Percentiles rank a stretch among this genome's conserved stretches.
phyloP scores from a whole-genome alignment of 2,329 filamentous ascomycete species.

The Aspergillus jensenii region DNA sequence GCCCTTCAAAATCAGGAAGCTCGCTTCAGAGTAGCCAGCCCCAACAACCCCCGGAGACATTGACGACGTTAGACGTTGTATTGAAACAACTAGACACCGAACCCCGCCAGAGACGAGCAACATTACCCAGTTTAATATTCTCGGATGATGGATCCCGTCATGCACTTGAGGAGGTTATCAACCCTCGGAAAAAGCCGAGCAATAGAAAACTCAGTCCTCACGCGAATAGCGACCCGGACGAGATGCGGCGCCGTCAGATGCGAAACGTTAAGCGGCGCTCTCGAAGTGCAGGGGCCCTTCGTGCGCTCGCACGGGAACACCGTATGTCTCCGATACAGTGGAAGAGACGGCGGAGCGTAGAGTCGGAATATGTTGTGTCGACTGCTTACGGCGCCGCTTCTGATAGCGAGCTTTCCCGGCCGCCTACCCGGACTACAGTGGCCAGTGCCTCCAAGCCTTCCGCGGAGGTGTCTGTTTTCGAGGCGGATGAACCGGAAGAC shows the following conservation, averaged over 20 bases:
- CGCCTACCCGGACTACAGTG: constrained; percentile 29
- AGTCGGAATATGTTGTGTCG: constrained; percentile 37
- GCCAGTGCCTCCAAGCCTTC: constrained; percentile 26
- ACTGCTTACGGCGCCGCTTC: constrained; percentile 30
- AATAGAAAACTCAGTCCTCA: constrained; percentile 13
- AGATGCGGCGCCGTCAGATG: constrained; percentile 19
- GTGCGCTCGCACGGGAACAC: constrained; percentile 34
- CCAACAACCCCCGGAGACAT: constrained; percentile 21
- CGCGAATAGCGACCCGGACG: constrained; percentile 18
- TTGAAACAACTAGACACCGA: constrained; percentile 23
- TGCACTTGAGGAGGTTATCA: constrained; percentile 24
- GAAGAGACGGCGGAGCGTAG: constrained; percentile 43
- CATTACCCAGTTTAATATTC: constrained; percentile 45
- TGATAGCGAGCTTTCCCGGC: constrained; percentile 27
- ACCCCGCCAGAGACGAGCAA: constrained; percentile 40
- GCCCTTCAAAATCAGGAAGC: constrained; percentile 26
- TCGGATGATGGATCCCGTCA: constrained; percentile 40
- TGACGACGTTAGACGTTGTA: constrained; percentile 19
- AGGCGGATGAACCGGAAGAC: constrained; percentile 16
- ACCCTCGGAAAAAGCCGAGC: constrained; percentile 17
- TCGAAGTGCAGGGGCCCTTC: constrained; percentile 44
- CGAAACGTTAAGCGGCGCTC: constrained; percentile 43
- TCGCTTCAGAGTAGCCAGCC: constrained; percentile 25
- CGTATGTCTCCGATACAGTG: constrained; percentile 43
- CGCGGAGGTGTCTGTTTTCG: constrained; percentile 20